Conservation (phyloP, 352 stramenopile species). For the Hyaloperonospora arabidopsidis region DNA sequence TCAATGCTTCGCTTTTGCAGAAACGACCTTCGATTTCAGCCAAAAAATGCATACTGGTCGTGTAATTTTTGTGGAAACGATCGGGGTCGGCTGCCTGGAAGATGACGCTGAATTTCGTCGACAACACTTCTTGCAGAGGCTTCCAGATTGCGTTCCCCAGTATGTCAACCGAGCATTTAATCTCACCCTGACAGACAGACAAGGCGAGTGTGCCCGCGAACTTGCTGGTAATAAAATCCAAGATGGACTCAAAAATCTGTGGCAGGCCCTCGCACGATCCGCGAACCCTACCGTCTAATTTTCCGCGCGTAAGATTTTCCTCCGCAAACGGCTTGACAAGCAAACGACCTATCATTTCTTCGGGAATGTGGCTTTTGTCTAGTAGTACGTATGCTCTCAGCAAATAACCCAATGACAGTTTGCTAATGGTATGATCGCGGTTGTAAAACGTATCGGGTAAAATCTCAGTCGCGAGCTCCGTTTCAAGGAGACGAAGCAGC, state of each 20-base stretch:
- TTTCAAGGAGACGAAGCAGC: slow-evolving; percentile 63
- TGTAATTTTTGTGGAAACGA: slow-evolving; percentile 79
- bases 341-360: slow-evolving; percentile 75
- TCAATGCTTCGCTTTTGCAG: slow-evolving; percentile 51
- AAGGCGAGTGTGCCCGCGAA: slow-evolving; percentile 54
- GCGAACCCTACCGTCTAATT: slow-evolving; percentile 58
- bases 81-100: slow-evolving; percentile 75
- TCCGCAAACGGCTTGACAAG: slow-evolving; percentile 75
- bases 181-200: slow-evolving; percentile 56
- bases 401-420: slow-evolving; percentile 54
- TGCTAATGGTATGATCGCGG: slow-evolving; percentile 65
- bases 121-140: slow-evolving; percentile 57
- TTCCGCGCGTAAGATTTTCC: slow-evolving; percentile 66
- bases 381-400: slow-evolving; percentile 71
- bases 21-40: slow-evolving; percentile 41
- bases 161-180: slow-evolving; percentile 65
- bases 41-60: slow-evolving; percentile 68
- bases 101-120: slow-evolving; percentile 64
- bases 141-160: slow-evolving; percentile 81
- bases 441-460: slow-evolving; percentile 85
- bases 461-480: slow-evolving; percentile 80
- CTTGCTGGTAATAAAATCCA: slow-evolving; percentile 67
- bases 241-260: slow-evolving; percentile 62
- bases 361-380: slow-evolving; percentile 63
- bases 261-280: slow-evolving; percentile 71